Evolutionary conservation across 2,329 filamentous ascomycete genomes (phyloP).

Genomic region (Penicillium sp.): DNA sequence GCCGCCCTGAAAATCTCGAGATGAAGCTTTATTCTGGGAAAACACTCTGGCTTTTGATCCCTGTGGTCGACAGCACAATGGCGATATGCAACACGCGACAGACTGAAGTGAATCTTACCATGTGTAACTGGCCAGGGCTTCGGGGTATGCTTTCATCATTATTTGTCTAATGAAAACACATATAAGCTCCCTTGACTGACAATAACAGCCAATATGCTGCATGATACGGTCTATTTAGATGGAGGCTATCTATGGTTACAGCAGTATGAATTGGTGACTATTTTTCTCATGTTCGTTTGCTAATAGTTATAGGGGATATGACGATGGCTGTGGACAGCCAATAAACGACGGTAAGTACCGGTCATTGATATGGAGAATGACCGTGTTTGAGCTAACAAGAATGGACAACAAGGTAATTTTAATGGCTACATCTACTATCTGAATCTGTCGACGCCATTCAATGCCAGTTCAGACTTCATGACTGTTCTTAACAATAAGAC

Average conservation of each 20-base stretch:
- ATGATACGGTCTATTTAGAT: slow-evolving; percentile 21
- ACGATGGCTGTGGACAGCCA: slow-evolving; percentile 10
- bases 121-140: slow-evolving; percentile 22
- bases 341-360: slow-evolving; percentile 3
- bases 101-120: slow-evolving; percentile 17
- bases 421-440: slow-evolving; percentile 17
- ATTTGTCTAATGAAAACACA: too few relatives aligned
- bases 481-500: slow-evolving; percentile 39
- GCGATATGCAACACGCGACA: slow-evolving; percentile 8
- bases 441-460: slow-evolving; percentile 20
- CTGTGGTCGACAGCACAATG: not conserved
- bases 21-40: slow-evolving; percentile 2
- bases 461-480: slow-evolving; percentile 17
- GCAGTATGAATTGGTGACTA: slow-evolving; percentile 10
- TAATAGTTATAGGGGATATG: slow-evolving; percentile 15
- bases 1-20: not conserved
- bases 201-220: slow-evolving; percentile 21
- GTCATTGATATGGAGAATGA: not conserved
- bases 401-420: slow-evolving; percentile 8
- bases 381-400: not conserved
- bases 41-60: not conserved
- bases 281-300: not conserved
- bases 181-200: not conserved
- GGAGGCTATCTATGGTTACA: slow-evolving; percentile 19
- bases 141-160: slow-evolving; percentile 7